Evolutionary conservation across 2,329 filamentous ascomycete species (phyloP), one percentile per base, ranked within the genome.

Genomic region (Teratosphaeria gauchensis): DNA sequence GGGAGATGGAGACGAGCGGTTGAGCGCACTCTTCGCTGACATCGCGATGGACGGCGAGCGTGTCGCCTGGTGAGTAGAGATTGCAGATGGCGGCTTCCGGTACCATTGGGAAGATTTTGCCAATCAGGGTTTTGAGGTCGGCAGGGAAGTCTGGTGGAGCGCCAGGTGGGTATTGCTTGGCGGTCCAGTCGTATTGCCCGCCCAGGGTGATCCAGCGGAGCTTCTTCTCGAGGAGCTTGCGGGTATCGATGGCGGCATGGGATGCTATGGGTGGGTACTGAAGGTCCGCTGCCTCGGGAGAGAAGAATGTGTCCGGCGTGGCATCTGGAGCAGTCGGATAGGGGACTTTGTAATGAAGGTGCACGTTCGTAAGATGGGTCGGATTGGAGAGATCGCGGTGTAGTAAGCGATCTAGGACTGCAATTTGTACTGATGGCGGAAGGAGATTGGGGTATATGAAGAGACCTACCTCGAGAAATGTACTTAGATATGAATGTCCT

Each of bases 181-280:
- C 83, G 0, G 91, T 95, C 94, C 92, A 97, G 76, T 97, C 89
- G 73, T 97, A 97, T 72, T 97, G 94, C 0, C 91, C 92, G 55
- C 94, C 94, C 2, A 99, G 82, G 0, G 92, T 97, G 51, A 95
- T 83, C 94, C 94, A 99, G 65, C 92, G 90, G 28, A 97, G 81
- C 62, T 89, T 92, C 62, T 86, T 88, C 59, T 86, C 83, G 51
- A 97, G 78, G 32, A 92, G 83, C 68, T 86, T 85, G 54, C 82
- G 78, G 56, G 88, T 78, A 1, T 83, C 81, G 9, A 96, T 77
- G 2, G 89, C 80, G 61, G 86, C 89, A 74, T 96, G 92, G n/a
- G 91, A 74, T 0, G 72, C 63, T n/a, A 52, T 59, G 14, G 57
- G 53, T 2, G 28, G 28, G 53, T 53, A 55, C 8, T 35, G 32